These are phyloP conservation scores for Penicillium pancosmium DNA, from an alignment of 495 filamentous ascomycete genomes.

Conservation along the genomic window DNA sequence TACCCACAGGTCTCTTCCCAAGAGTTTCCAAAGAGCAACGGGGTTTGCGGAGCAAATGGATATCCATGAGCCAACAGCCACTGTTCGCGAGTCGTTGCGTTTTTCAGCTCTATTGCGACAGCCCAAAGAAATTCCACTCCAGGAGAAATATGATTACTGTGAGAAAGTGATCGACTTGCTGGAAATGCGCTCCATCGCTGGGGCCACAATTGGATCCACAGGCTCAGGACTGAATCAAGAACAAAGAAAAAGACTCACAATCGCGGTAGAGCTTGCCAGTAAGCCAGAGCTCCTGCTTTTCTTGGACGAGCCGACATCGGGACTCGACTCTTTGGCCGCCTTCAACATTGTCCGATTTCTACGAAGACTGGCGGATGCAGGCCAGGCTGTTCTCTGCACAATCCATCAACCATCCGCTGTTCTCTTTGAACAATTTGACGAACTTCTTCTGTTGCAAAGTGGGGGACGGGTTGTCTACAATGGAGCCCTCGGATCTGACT, in stretches of 20 bases:
- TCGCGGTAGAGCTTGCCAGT: slow-evolving; percentile 69
- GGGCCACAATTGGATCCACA: slow-evolving; percentile 55
- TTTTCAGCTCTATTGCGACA: slow-evolving; percentile 65
- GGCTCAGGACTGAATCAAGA: slow-evolving; percentile 61
- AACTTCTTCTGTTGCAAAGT: slow-evolving; percentile 66
- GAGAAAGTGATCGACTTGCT: slow-evolving; percentile 61
- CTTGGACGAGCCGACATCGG: slow-evolving; percentile 77
- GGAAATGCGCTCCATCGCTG: slow-evolving; percentile 61
- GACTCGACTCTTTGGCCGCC: slow-evolving; percentile 66
- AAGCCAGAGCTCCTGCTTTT: slow-evolving; percentile 72
- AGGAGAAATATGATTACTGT: slow-evolving; percentile 67
- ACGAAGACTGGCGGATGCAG: slow-evolving; percentile 64
- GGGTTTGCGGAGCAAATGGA: slow-evolving; percentile 68
- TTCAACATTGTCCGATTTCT: slow-evolving; percentile 69
- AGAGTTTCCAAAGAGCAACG: slow-evolving; percentile 52
- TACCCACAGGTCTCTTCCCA: slow-evolving; percentile 40
- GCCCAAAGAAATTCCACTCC: slow-evolving; percentile 52
- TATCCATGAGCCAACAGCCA: slow-evolving; percentile 62
- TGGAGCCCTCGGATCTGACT: slow-evolving; percentile 61
- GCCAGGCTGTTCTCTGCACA: slow-evolving; percentile 74
- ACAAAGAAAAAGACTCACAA: slow-evolving; percentile 66
- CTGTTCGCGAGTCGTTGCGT: slow-evolving; percentile 61
- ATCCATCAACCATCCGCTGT: slow-evolving; percentile 81
- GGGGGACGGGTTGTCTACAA: slow-evolving; percentile 76
- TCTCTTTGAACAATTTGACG: slow-evolving; percentile 76